phyloP scores from a whole-genome alignment of 805 yeast genomes.

The Brettanomyces custersianus region DNA sequence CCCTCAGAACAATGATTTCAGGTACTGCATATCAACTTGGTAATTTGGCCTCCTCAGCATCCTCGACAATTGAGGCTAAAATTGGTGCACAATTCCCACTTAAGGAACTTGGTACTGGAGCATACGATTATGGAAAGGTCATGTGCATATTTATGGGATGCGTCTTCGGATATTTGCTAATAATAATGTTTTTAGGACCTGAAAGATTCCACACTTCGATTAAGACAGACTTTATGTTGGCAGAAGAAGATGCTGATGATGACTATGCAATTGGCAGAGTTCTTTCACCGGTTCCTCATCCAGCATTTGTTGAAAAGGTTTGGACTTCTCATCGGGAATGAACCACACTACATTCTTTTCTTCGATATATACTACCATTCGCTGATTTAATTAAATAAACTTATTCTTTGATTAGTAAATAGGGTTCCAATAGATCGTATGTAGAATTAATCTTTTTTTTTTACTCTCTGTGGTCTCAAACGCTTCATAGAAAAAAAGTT shows the following conservation, averaged over 20 bases:
- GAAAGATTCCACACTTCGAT: constrained; percentile 7
- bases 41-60: constrained; percentile 62
- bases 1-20: constrained; percentile 50
- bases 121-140: constrained; percentile 56
- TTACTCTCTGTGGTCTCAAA: too few species aligned
- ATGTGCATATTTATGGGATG: constrained; percentile 65
- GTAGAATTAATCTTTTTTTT: too few species aligned
- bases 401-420: too few species aligned
- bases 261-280: constrained; percentile 5
- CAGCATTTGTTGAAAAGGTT: constrained; percentile 5
- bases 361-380: too few species aligned
- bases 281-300: constrained; percentile 5
- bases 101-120: constrained; percentile 22
- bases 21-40: constrained; percentile 66
- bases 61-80: constrained; percentile 62
- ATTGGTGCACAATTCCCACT: constrained; percentile 55
- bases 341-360: too few species aligned
- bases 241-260: constrained; percentile 5
- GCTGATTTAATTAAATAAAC: too few species aligned
- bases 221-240: constrained; percentile 8
- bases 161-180: constrained; percentile 43
- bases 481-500: too few species aligned
- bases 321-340: constrained; percentile 1
- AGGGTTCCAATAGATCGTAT: too few species aligned
- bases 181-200: constrained; percentile 16